phyloP scores from a whole-genome alignment of 2,329 filamentous ascomycete genomes.

The Teratosphaeria zuluensis region DNA sequence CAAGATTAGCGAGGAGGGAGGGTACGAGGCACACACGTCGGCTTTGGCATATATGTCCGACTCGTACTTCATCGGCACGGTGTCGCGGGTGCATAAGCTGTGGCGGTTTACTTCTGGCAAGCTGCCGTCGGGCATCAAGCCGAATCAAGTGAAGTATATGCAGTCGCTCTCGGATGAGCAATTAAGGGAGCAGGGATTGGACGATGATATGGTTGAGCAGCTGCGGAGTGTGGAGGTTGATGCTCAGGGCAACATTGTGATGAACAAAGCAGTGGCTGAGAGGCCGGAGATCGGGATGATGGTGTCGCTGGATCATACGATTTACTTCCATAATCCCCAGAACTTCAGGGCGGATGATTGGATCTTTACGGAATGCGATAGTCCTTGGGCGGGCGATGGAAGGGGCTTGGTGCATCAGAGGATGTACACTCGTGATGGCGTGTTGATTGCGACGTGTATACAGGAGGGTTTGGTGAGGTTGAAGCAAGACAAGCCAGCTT shows the following conservation, averaged over 20 bases:
- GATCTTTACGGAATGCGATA: constrained; percentile 73
- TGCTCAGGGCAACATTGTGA: constrained; percentile 31
- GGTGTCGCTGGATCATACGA: constrained; percentile 66
- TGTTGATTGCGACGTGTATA: constrained; percentile 65
- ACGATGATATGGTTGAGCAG: constrained; percentile 45
- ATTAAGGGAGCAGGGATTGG: constrained; percentile 33
- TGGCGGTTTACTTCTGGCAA: constrained; percentile 49
- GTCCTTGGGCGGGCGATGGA: constrained; percentile 69
- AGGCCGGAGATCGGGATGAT: constrained; percentile 66
- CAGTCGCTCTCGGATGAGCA: constrained; percentile 36
- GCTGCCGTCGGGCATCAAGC: constrained; percentile 17
- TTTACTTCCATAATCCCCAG: constrained; percentile 45
- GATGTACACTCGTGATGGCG: constrained; percentile 63
- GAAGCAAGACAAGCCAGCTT: neutral
- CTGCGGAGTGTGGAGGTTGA: constrained; percentile 32
- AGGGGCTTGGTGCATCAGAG: constrained; percentile 66
- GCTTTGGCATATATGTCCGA: constrained; percentile 92
- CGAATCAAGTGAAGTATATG: constrained; percentile 36
- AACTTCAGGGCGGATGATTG: constrained; percentile 51
- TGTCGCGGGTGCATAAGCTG: constrained; percentile 69
- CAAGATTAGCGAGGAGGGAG: constrained; percentile 61
- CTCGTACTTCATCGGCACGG: constrained; percentile 85
- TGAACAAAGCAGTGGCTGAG: constrained; percentile 25
- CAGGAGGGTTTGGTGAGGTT: constrained; percentile 46
- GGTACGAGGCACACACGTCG: constrained; percentile 69